phyloP scores from a whole-genome alignment of 176 grass and related monocot genomes.

The Phoenix dactylifera region DNA sequence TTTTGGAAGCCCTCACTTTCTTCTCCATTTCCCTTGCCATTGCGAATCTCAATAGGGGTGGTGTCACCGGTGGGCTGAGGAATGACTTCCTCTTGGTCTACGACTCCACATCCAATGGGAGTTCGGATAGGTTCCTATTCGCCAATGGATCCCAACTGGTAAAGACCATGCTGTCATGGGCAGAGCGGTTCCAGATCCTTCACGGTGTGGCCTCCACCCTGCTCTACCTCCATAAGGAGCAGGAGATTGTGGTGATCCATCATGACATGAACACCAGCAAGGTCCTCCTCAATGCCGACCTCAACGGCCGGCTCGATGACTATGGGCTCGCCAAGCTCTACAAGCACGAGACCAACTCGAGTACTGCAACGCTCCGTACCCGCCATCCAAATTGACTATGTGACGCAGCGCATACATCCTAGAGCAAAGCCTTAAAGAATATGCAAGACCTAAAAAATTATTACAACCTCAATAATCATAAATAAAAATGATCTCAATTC shows the following conservation, averaged over 20 bases:
- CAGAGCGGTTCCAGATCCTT: slow-evolving; percentile 24
- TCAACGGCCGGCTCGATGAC: slow-evolving; percentile 56
- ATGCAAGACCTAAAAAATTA: too few relatives aligned
- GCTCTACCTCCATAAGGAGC: slow-evolving; percentile 76
- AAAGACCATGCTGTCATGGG: slow-evolving; percentile 41
- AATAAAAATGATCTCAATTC: too few relatives aligned
- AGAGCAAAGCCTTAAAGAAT: too few relatives aligned
- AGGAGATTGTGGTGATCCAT: slow-evolving; percentile 74
- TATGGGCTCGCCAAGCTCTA: slow-evolving; percentile 76
- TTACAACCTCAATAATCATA: too few relatives aligned
- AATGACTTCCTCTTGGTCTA: slow-evolving; percentile 64
- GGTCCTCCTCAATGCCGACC: slow-evolving; percentile 54
- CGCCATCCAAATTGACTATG: too few relatives aligned
- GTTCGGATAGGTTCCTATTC: slow-evolving; percentile 64
- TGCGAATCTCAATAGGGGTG: slow-evolving; percentile 23
- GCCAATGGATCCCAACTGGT: slow-evolving; percentile 1
- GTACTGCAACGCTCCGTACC: slow-evolving; percentile 20
- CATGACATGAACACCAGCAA: slow-evolving; percentile 89
- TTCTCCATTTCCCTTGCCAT: too few relatives aligned
- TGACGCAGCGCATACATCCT: too few relatives aligned
- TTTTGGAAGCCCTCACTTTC: too few relatives aligned
- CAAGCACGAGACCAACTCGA: slow-evolving; percentile 60
- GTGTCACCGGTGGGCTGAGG: slow-evolving; percentile 45
- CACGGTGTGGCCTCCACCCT: slow-evolving; percentile 57
- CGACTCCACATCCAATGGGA: slow-evolving; percentile 79